Evolutionary conservation across 129 eudicot genomes (phyloP).

Genomic region (Flaveria trinervia): DNA sequence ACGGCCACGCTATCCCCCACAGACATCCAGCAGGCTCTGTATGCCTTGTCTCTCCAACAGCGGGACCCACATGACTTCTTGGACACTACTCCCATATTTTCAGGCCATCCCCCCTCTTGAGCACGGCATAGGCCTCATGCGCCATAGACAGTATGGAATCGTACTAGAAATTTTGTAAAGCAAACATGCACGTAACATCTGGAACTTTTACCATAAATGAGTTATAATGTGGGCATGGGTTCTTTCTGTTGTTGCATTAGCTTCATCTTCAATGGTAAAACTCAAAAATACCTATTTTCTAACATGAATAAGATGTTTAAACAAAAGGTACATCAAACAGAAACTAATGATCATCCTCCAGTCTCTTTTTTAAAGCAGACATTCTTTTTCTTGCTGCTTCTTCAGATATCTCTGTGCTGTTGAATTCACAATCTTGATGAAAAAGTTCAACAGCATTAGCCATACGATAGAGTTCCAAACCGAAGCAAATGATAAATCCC

Average conservation of each 20-base stretch:
- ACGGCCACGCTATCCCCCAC: too few relatives aligned
- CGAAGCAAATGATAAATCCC: slow-evolving; percentile 77
- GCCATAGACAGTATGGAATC: too few relatives aligned
- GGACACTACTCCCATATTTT: too few relatives aligned
- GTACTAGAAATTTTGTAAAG: background rate
- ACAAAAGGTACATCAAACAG: slow-evolving; percentile 12
- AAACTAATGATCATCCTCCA: slow-evolving; percentile 19
- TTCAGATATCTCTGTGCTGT: slow-evolving; percentile 79
- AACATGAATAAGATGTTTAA: slow-evolving; percentile 1
- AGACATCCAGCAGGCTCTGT: too few relatives aligned
- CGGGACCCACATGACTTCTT: too few relatives aligned
- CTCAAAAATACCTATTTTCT: background rate
- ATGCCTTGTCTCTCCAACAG: too few relatives aligned
- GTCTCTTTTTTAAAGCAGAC: slow-evolving; percentile 45
- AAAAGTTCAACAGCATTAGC: slow-evolving; percentile 80
- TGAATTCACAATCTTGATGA: slow-evolving; percentile 74
- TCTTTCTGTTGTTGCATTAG: background rate
- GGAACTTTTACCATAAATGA: slow-evolving; percentile 29
- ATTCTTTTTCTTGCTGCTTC: slow-evolving; percentile 77
- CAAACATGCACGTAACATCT: background rate
- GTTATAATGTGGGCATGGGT: slow-evolving; percentile 20
- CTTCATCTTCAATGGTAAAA: slow-evolving; percentile 29
- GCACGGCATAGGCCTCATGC: too few relatives aligned
- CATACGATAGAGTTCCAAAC: slow-evolving; percentile 87
- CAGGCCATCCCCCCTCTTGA: too few relatives aligned